Evolutionary conservation across 73 alveolate species (phyloP), one percentile per base, ranked within the genome.

Genomic region (Blepharisma stoltei): DNA sequence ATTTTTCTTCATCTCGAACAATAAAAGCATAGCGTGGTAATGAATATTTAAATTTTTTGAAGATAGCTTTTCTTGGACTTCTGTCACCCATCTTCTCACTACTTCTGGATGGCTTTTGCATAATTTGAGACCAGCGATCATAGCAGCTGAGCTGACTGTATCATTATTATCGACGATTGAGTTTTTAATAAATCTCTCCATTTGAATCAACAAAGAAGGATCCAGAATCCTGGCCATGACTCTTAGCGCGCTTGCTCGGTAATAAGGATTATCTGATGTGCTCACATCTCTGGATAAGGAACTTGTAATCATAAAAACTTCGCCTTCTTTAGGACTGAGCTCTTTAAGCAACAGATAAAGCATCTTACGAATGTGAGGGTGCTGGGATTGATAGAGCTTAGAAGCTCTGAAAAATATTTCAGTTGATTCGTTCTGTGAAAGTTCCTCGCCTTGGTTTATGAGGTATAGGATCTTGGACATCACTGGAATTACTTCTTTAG

Each of bases 171-270:
- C 94, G 48, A 79, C 81, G 46, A 93, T 77, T 6, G 97, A 94
- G 20, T 76, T 83, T 84, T 89, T 93, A 48, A 93, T 81, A 73
- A 88, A 91, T 78, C 95, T 91, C 73, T 93, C 98, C 14, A 93
- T 86, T n/a, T 82, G 82, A 46, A 82, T 84, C 21, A 90, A 78
- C 84, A 86, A 85, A 0, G 85, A 77, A 7, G 80, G 90, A 78
- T 93, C 98, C 25, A 89, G 86, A 55, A 93, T 93, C 88, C 89
- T 90, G 37, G 97, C 90, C 49, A 93, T 88, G 66, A 91, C 90
- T 84, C 98, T 81, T 49, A 93, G 76, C 52, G 97, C 95, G 67
- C 86, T 84, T 9, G 98, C 97, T 80, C 86, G 91, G 70, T 73
- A 87, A 86, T 88, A 82, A 73, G 85, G 89, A 70, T 85, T 92